Evolutionary conservation across 495 filamentous ascomycete genomes (phyloP).

Genomic region (Immersiella caudata): DNA sequence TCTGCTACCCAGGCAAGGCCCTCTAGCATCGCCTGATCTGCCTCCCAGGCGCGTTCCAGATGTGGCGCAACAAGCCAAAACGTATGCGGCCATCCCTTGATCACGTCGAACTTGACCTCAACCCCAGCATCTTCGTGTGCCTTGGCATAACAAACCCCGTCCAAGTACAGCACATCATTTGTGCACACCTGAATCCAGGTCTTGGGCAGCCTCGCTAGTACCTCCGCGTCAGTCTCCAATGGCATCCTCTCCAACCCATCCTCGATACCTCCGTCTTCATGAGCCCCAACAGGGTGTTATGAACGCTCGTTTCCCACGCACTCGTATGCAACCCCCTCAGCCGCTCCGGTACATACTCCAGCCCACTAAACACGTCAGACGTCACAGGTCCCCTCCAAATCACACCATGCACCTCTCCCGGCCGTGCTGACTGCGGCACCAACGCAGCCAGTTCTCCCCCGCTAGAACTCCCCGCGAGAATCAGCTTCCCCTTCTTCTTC

Average conservation of each 20-base stretch:
- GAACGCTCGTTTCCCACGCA: constrained; percentile 27
- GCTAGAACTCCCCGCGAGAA: constrained; percentile 37
- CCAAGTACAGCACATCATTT: constrained; percentile 41
- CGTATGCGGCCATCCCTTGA: constrained; percentile 40
- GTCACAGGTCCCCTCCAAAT: constrained; percentile 40
- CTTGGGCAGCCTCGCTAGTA: constrained; percentile 27
- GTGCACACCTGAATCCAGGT: constrained; percentile 40
- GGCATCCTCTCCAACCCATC: constrained; percentile 30
- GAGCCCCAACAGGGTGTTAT: constrained; percentile 29
- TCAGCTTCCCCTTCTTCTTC: constrained; percentile 2
- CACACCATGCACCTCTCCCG: constrained; percentile 25
- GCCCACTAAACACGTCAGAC: constrained; percentile 29
- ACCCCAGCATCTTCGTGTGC: constrained; percentile 34
- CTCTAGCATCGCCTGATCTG: constrained; percentile 46
- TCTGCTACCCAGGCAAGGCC: constrained; percentile 42
- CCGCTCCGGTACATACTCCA: constrained; percentile 25
- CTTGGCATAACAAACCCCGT: constrained; percentile 41
- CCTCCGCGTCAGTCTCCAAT: constrained; percentile 27
- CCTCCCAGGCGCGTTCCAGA: constrained; percentile 29
- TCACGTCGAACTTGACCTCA: constrained; percentile 34
- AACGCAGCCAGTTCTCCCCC: constrained; percentile 38
- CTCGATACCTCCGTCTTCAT: constrained; percentile 27
- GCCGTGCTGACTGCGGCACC: constrained; percentile 24
- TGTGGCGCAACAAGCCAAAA: constrained; percentile 41
- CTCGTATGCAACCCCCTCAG: constrained; percentile 29